These are phyloP conservation scores for Melanogaster broomeanus DNA, from an alignment of 768 basidiomycete species.

Conservation along the genomic window DNA sequence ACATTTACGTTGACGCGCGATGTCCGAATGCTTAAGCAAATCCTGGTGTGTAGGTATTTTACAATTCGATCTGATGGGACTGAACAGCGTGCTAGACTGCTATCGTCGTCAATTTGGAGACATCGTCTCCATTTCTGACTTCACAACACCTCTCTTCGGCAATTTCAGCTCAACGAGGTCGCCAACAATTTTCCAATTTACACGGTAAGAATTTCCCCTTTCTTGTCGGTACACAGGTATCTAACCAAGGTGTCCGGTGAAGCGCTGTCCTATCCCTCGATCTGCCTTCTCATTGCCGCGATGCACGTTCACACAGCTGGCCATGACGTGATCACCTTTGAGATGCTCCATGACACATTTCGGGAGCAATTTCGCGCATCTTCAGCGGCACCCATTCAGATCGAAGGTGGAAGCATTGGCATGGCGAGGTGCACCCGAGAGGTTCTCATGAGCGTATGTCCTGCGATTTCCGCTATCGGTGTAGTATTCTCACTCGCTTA, in stretches of 20 bases:
- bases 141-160: constrained; percentile 43
- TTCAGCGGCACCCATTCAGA: constrained; percentile 69
- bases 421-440: constrained; percentile 68
- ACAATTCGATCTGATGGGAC: neutral
- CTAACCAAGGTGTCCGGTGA: constrained; percentile 3
- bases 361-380: constrained; percentile 73
- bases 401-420: constrained; percentile 74
- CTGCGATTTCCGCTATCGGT: neutral
- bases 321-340: constrained; percentile 83
- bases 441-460: constrained; percentile 66
- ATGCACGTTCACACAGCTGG: constrained; percentile 77
- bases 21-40: constrained; percentile 52
- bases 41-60: constrained; percentile 54
- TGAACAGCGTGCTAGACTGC: constrained; percentile 39
- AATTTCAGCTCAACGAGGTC: constrained; percentile 54
- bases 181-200: constrained; percentile 52
- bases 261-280: constrained; percentile 77
- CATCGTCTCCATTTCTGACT: constrained; percentile 55
- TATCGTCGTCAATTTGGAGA: constrained; percentile 46
- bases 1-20: constrained; percentile 65
- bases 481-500: constrained; percentile 1
- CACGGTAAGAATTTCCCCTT: constrained; percentile 43
- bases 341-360: constrained; percentile 84
- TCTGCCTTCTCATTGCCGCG: constrained; percentile 85
- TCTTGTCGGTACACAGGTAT: neutral